Conservation (phyloP, 495 filamentous ascomycete genomes). For the Neurospora terricola region DNA sequence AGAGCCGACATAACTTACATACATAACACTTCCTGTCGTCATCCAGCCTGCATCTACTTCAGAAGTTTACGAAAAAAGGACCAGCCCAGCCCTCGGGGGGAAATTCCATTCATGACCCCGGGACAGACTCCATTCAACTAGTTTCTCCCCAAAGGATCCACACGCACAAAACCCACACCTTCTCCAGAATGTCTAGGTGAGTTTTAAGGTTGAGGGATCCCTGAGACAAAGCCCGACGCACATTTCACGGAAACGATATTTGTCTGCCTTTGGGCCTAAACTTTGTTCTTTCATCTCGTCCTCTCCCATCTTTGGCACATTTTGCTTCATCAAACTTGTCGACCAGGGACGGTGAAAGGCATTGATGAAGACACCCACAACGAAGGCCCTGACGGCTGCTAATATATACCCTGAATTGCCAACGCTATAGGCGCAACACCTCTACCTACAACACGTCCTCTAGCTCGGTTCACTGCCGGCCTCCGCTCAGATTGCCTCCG, state of each 20-base stretch:
- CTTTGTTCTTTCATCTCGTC: background rate
- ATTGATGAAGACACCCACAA: conserved; percentile 2
- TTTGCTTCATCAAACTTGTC: conserved; percentile 9
- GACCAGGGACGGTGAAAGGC: conserved; percentile 5
- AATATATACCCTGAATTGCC: background rate
- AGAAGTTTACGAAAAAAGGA: background rate
- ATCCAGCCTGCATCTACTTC: background rate
- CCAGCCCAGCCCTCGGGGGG: background rate
- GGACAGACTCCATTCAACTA: background rate
- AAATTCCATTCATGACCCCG: background rate
- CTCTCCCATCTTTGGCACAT: background rate
- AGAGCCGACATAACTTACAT: background rate
- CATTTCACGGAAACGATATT: background rate
- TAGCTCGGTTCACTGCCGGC: conserved; percentile 11
- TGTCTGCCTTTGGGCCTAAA: background rate
- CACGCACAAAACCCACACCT: background rate
- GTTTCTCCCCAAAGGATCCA: background rate
- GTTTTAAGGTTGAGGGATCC: background rate
- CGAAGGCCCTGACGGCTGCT: background rate
- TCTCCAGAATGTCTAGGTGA: background rate
- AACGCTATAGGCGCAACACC: background rate
- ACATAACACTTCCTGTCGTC: background rate
- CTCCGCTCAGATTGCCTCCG: conserved; percentile 1
- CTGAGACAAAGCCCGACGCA: background rate
- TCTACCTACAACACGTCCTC: conserved; percentile 5